A percentile compares a stretch with the other conserved stretches of the same genome.
Conservation (phyloP, 202 grass and related monocot species). For the Dendrocalamus latiflorus region DNA sequence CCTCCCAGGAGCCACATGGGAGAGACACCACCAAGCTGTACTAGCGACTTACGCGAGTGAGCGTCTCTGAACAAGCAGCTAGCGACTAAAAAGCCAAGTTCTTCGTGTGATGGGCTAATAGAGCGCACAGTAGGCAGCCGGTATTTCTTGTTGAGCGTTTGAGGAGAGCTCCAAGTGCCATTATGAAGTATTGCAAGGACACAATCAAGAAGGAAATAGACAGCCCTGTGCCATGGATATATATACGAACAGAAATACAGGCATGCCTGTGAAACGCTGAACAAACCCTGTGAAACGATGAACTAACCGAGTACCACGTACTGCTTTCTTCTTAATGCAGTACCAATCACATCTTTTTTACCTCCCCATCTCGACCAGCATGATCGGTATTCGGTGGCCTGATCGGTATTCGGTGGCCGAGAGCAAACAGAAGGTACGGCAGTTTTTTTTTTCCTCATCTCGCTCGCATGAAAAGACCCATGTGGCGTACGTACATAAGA, state of each 20-base stretch:
- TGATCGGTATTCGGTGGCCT: not conserved
- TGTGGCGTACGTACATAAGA: not conserved
- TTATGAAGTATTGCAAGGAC: slow-evolving; percentile 27
- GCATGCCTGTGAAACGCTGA: not conserved
- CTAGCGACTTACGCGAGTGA: not conserved
- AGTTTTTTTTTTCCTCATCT: not conserved
- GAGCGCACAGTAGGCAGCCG: not conserved
- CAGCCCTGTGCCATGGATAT: not conserved
- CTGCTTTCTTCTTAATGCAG: not conserved
- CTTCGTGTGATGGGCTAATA: not conserved
- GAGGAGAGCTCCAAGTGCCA: slow-evolving; percentile 8
- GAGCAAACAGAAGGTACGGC: not conserved
- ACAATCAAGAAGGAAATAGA: slow-evolving; percentile 14
- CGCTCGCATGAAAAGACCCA: slow-evolving; percentile 13
- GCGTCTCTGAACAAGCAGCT: no score
- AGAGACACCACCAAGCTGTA: not conserved
- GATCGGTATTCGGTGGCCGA: not conserved
- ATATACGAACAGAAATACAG: not conserved
- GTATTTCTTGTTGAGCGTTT: slow-evolving; percentile 20
- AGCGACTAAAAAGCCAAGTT: not conserved
- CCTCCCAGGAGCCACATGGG: not conserved
- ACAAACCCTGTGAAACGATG: not conserved
- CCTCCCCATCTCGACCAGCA: not conserved
- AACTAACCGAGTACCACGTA: not conserved
- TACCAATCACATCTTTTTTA: not conserved